Evolutionary conservation across 345 rosid species (phyloP).

Genomic region (Hibiscus trionum): DNA sequence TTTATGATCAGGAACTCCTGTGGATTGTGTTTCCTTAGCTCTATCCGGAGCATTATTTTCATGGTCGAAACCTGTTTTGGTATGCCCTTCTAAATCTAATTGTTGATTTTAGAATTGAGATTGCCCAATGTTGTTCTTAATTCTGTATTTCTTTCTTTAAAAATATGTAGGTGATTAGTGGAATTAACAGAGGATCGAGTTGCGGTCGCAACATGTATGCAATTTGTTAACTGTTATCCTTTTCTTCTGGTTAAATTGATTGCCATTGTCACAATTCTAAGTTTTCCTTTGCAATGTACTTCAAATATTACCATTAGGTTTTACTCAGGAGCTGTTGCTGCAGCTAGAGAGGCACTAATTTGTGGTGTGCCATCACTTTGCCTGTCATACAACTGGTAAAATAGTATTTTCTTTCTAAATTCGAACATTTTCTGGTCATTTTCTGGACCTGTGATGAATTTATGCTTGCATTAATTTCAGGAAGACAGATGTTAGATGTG

Average conservation of each 20-base stretch:
- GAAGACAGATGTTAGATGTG: constrained; percentile 33
- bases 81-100: neutral
- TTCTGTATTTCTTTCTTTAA: neutral
- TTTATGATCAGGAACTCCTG: too few relatives aligned
- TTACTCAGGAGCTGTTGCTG: constrained; percentile 42
- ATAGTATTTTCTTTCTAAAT: neutral
- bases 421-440: neutral
- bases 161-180: constrained; percentile 34
- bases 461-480: constrained; percentile 4
- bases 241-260: neutral
- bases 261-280: neutral
- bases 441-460: neutral
- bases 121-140: neutral
- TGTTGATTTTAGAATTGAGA: neutral
- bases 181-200: constrained; percentile 26
- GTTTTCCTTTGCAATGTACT: neutral
- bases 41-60: too few relatives aligned
- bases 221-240: neutral
- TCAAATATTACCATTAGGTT: constrained; percentile 20
- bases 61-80: too few relatives aligned
- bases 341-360: constrained; percentile 39
- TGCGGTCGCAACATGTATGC: constrained; percentile 37
- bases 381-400: constrained; percentile 32
- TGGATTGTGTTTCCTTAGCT: too few relatives aligned
- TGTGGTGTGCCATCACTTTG: constrained; percentile 33